Base-by-base conservation (phyloP, 345 rosid genomes). In the Carallia pectinifolia region DNA sequence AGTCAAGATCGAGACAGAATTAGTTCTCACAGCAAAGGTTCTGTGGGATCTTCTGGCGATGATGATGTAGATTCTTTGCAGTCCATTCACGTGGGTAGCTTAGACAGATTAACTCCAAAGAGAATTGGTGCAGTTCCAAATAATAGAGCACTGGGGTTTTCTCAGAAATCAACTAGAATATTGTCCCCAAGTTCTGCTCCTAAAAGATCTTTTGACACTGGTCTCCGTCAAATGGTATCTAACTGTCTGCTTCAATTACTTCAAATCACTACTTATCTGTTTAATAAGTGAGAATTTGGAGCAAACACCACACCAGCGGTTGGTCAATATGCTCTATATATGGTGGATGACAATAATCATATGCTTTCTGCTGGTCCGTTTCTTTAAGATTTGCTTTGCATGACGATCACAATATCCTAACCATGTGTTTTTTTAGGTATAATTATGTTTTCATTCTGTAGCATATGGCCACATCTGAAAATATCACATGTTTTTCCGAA, bases 21-120 rank as follows among this genome's bases (percentile, higher is more conserved):
- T 75, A 90, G 91, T 81, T 85, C 94, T 38, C 89, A 85, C 61
- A 90, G 97, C 77, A 89, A 84, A 84, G 94, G 94, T 68, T 96
- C 98, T 63, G 75, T 92, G 15, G 98, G 89, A 77, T 95, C 99
- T 63, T 92, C 90, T 69, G 96, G 91, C 53, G 99, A 92, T 83
- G 96, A 92, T 80, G 97, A 96, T 50, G 65, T 81, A 52, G 98
- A 85, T 52, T 90, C 94, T 58, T 58, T 88, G 60, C 96, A 87
- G 65, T 88, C 94, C 40, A 67, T 82, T 81, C 80, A 84, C 23
- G 76, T 81, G 58, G 75, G 87, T 62, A 81, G 81, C 79, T 78
- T 88, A 52, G 88, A 80, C 68, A 81, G 71, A 61, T 81, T 81
- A 33, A 78, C 89, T 61, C 56, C 87, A 48, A 85, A 81, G 79